phyloP scores from a whole-genome alignment of 495 filamentous ascomycete species.

The Penicillium silybi region DNA sequence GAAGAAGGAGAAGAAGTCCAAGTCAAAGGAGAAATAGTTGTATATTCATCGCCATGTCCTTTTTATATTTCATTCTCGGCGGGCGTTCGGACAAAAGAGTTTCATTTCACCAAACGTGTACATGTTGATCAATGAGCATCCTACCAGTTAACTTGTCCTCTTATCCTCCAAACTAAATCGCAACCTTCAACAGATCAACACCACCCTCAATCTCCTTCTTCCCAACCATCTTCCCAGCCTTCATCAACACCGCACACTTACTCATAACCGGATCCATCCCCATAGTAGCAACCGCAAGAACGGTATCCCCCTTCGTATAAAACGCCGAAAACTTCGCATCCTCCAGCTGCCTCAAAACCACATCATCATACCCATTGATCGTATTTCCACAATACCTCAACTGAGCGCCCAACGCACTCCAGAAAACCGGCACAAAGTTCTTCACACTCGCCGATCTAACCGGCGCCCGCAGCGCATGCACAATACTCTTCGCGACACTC shows the following conservation, averaged over 20 bases:
- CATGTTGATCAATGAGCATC: background rate
- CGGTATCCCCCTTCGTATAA: slow-evolving; percentile 79
- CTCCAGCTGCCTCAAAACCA: slow-evolving; percentile 69
- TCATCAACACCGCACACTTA: slow-evolving; percentile 83
- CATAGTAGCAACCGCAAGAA: slow-evolving; percentile 93
- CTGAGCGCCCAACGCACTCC: slow-evolving; percentile 87
- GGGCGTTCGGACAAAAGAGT: slow-evolving; percentile 26
- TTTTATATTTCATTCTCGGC: slow-evolving; percentile 20
- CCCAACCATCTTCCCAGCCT: slow-evolving; percentile 71
- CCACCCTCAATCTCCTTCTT: slow-evolving; percentile 74
- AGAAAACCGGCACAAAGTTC: slow-evolving; percentile 89
- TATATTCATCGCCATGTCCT: slow-evolving; percentile 1
- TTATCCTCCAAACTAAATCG: background rate
- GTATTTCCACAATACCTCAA: slow-evolving; percentile 91
- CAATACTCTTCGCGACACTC: slow-evolving; percentile 68
- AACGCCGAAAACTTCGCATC: slow-evolving; percentile 84
- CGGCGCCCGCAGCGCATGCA: slow-evolving; percentile 36
- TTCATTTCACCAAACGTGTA: slow-evolving; percentile 20
- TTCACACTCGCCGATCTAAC: slow-evolving; percentile 51
- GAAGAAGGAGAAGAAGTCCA: slow-evolving; percentile 22
- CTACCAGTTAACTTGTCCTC: background rate
- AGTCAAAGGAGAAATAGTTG: slow-evolving; percentile 16
- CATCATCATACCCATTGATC: slow-evolving; percentile 72
- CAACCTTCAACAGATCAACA: slow-evolving; percentile 64
- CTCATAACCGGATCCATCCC: slow-evolving; percentile 82